Percentiles rank a stretch among this genome's conserved stretches.
These are phyloP conservation scores for Fusarium sp. DNA, from an alignment of 2,329 filamentous ascomycete species.

Conservation along the genomic window DNA sequence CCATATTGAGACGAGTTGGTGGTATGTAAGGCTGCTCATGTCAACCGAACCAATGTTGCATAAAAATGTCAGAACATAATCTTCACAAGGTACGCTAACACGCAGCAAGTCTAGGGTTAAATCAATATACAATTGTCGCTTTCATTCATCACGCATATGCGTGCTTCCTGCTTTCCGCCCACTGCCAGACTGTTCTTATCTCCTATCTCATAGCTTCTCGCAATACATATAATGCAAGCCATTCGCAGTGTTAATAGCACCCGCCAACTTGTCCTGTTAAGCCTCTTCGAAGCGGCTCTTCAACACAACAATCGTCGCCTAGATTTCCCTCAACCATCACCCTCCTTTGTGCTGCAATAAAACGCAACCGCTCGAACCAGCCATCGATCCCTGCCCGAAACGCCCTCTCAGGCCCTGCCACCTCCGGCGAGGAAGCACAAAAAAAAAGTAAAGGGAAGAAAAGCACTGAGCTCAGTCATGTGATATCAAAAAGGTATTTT, in stretches of 20 bases:
- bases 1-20: too few relatives aligned
- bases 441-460: slow-evolving; percentile 37
- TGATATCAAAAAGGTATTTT: slow-evolving; percentile 42
- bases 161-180: slow-evolving; percentile 29
- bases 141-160: slow-evolving; percentile 48
- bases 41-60: too few relatives aligned
- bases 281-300: slow-evolving; percentile 17
- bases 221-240: slow-evolving; percentile 24
- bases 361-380: not conserved
- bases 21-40: too few relatives aligned
- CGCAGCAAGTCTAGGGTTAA: not conserved
- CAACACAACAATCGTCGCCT: slow-evolving; percentile 8
- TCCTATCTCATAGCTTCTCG: slow-evolving; percentile 10
- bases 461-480: slow-evolving; percentile 46
- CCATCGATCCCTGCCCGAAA: slow-evolving; percentile 23
- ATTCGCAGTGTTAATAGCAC: slow-evolving; percentile 7
- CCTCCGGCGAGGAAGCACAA: slow-evolving; percentile 42
- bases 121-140: slow-evolving; percentile 42
- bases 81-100: not conserved
- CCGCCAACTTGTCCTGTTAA: slow-evolving; percentile 8
- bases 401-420: slow-evolving; percentile 36
- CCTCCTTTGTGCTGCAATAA: slow-evolving; percentile 16
- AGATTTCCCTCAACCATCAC: slow-evolving; percentile 30
- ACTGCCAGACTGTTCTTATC: slow-evolving; percentile 3
- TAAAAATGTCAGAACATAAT: too few relatives aligned